Conservation (phyloP, 345 rosid species). For the Moringa oleifera region DNA sequence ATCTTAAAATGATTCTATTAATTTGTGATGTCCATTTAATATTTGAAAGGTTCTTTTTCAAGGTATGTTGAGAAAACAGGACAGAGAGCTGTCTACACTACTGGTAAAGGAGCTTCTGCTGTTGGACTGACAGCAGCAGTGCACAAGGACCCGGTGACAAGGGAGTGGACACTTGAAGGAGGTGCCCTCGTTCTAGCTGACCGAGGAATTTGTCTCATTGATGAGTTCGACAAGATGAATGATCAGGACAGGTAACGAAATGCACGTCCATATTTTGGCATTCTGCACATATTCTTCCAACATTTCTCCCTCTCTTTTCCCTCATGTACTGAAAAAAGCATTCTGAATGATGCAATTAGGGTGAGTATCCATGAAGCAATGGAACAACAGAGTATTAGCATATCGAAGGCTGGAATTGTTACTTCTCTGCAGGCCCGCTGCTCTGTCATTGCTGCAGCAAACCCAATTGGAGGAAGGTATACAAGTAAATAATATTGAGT, state of each 20-base stretch:
- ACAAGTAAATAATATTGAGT: background rate
- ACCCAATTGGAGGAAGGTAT: slow-evolving; percentile 96
- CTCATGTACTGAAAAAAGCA: background rate
- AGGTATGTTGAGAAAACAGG: slow-evolving; percentile 98
- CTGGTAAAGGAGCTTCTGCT: slow-evolving; percentile 99
- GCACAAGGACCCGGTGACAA: slow-evolving; percentile 98
- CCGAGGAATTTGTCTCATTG: slow-evolving; percentile 91
- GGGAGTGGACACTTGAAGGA: slow-evolving; percentile 99
- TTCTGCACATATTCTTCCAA: background rate
- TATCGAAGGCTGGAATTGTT: slow-evolving; percentile 96
- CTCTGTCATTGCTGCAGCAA: slow-evolving; percentile 98
- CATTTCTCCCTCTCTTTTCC: background rate
- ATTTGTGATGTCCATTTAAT: slow-evolving; percentile 8
- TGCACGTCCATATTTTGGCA: background rate
- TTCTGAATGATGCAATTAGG: slow-evolving; percentile 35
- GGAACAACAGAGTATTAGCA: slow-evolving; percentile 99
- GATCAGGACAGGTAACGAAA: slow-evolving; percentile 86
- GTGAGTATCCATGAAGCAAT: slow-evolving; percentile 99
- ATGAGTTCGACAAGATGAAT: slow-evolving; percentile 99
- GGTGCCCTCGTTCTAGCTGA: slow-evolving; percentile 99
- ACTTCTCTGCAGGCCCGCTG: slow-evolving; percentile 99
- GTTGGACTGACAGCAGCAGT: slow-evolving; percentile 98
- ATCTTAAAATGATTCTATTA: background rate
- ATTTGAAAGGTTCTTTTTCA: slow-evolving; percentile 12
- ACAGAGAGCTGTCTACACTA: slow-evolving; percentile 97